Percentiles rank a stretch among this genome's conserved stretches.
These are phyloP conservation scores for Suhomyces pyralidae DNA, from an alignment of 805 yeast genomes.

Conservation along the genomic window DNA sequence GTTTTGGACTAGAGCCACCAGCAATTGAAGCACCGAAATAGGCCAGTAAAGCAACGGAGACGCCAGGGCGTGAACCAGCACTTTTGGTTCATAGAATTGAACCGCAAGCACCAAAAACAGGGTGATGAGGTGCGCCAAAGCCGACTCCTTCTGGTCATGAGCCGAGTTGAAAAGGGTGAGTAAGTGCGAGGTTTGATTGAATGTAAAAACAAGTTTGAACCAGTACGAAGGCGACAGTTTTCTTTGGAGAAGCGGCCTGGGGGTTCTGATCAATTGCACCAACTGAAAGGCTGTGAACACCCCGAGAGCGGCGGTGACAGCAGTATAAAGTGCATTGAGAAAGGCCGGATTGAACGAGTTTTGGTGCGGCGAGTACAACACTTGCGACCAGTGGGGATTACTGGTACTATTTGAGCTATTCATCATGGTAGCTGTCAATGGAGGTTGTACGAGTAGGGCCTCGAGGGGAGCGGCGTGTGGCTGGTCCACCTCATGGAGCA, in stretches of 20 bases:
- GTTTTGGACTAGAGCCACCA: slow-evolving; percentile 17
- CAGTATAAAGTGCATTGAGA: slow-evolving; percentile 11
- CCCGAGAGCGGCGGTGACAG: slow-evolving; percentile 10
- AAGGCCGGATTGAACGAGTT: slow-evolving; percentile 26
- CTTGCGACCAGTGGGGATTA: slow-evolving; percentile 4
- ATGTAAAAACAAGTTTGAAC: slow-evolving; percentile 11
- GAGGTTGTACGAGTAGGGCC: neutral
- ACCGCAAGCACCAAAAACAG: slow-evolving; percentile 16
- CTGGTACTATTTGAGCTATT: neutral
- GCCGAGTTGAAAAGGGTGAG: slow-evolving; percentile 9
- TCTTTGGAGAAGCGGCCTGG: neutral
- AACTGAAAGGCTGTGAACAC: slow-evolving; percentile 12
- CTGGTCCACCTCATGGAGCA: slow-evolving; percentile 1
- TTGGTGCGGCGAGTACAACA: slow-evolving; percentile 17
- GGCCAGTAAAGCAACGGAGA: slow-evolving; percentile 25
- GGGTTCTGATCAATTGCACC: slow-evolving; percentile 1
- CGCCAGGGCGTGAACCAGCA: slow-evolving; percentile 20
- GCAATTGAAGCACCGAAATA: slow-evolving; percentile 7
- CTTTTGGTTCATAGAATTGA: slow-evolving; percentile 21
- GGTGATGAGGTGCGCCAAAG: neutral
- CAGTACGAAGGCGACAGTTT: slow-evolving; percentile 10
- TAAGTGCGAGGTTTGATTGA: slow-evolving; percentile 13
- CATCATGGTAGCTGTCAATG: neutral
- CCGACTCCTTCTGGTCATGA: neutral
- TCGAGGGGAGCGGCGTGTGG: neutral